Base-by-base conservation (phyloP, 305 asterid species). In the Plantago lanceolata region DNA sequence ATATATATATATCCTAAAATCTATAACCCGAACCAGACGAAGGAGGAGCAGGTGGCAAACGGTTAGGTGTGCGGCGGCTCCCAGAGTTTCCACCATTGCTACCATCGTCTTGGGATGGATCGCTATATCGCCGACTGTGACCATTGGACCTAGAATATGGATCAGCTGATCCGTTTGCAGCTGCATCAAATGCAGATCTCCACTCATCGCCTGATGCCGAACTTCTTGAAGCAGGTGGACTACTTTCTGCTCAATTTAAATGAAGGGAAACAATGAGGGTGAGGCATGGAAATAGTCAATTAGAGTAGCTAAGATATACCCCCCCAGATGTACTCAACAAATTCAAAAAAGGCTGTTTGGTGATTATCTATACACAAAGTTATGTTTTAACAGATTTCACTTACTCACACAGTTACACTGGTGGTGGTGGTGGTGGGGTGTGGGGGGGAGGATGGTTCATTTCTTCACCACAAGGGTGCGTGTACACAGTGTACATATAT, bases 21-120 rank as follows among this genome's bases (percentile, higher is more conserved):
- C 89, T 83, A 73, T 75, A 82, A 45, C 91, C 86, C 47, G 97
- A 85, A 68, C 93, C 88, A 31, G 95, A 76, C 11, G 79, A 61
- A 0, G 97, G 96, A 29, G 99, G 97, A 49, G 96, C 95, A 57
- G 96, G 96, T 44, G 99, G 97, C 81, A 88, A 64, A 31, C 97
- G 89, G 74, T 75, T 90, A 19, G 99, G 99, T 3, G 99, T 94
- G 58, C 95, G 86, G 19, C 97, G 92, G 67, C 95, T 76, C 45
- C 88, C 84, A 3, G 90, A 85, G 71, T 83, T 78, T 12, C 87
- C 61, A 51, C 80, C 83, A 8, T 86, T 70, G 76, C 69, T 75
- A 6, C 68, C 71, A 35, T 90, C 97, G 7, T 94, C 88, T 70
- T 86, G 86, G 47, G 89, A 58, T 52, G 96, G 86, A 64, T 93